These are phyloP conservation scores for Chalara sp. DNA, from an alignment of 2,329 filamentous ascomycete genomes.

Conservation along the genomic window DNA sequence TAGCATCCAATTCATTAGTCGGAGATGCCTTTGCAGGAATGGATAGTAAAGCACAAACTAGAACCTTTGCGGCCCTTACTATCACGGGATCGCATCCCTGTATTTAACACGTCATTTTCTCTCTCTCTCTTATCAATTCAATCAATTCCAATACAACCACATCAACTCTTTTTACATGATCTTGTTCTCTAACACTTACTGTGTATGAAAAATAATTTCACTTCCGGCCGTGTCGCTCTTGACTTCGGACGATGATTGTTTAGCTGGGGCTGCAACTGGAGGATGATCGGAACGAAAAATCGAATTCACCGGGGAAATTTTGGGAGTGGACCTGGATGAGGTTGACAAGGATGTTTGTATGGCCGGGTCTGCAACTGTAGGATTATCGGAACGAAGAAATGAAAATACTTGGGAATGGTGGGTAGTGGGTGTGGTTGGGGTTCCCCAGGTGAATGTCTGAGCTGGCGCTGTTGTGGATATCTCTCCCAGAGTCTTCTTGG, in stretches of 20 bases:
- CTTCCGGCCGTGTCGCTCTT: too few species aligned
- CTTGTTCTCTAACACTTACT: too few species aligned
- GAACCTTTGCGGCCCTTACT: neutral
- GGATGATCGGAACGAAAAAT: too few species aligned
- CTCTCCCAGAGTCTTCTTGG: neutral
- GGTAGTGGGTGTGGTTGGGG: neutral
- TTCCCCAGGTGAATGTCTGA: neutral
- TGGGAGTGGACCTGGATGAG: neutral
- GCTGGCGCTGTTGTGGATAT: neutral
- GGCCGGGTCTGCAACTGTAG: neutral
- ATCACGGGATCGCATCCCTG: neutral
- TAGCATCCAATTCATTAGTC: neutral
- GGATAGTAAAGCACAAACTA: neutral
- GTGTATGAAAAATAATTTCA: too few species aligned
- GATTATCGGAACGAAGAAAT: neutral
- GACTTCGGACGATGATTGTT: too few species aligned
- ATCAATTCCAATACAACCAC: too few species aligned
- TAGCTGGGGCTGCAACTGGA: too few species aligned
- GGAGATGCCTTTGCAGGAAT: conserved; percentile 1
- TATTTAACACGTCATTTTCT: too few species aligned
- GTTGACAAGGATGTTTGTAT: too few species aligned
- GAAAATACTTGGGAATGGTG: neutral
- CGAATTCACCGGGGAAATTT: neutral
- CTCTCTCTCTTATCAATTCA: too few species aligned
- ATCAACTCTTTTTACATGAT: too few species aligned